Conservation (phyloP, 768 basidiomycete genomes). For the Suillus bovinus region DNA sequence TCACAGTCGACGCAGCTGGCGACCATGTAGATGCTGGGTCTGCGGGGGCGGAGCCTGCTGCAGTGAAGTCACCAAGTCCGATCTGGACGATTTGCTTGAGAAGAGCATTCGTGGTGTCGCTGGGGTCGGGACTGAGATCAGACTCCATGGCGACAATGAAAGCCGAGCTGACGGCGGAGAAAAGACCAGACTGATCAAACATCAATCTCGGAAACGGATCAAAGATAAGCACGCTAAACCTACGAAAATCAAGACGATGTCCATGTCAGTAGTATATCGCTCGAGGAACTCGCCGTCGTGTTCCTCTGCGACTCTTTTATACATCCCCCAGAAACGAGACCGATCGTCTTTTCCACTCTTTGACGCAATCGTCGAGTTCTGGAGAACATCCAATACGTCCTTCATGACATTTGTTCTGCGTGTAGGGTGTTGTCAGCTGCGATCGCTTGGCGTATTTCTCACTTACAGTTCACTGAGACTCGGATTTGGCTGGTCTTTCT, state of each 20-base stretch:
- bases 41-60: background rate
- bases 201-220: background rate
- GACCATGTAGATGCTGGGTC: background rate
- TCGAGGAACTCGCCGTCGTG: no score
- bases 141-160: constrained; percentile 14
- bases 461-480: background rate
- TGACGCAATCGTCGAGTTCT: background rate
- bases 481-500: background rate
- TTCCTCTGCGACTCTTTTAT: constrained; percentile 4
- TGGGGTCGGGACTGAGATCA: constrained; percentile 12
- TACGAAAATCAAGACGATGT: no score
- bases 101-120: constrained; percentile 14
- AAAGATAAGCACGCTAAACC: background rate
- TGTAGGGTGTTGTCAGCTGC: background rate
- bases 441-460: background rate
- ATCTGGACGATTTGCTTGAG: constrained; percentile 10
- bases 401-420: background rate
- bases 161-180: constrained; percentile 14
- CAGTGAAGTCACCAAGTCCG: constrained; percentile 4
- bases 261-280: no score
- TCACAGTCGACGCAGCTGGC: no score
- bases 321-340: constrained; percentile 11
- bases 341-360: background rate
- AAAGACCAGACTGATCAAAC: constrained; percentile 14
- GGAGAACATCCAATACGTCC: background rate